Base-by-base conservation (phyloP, 306 rosid genomes). In the Gastrolobium bilobum region DNA sequence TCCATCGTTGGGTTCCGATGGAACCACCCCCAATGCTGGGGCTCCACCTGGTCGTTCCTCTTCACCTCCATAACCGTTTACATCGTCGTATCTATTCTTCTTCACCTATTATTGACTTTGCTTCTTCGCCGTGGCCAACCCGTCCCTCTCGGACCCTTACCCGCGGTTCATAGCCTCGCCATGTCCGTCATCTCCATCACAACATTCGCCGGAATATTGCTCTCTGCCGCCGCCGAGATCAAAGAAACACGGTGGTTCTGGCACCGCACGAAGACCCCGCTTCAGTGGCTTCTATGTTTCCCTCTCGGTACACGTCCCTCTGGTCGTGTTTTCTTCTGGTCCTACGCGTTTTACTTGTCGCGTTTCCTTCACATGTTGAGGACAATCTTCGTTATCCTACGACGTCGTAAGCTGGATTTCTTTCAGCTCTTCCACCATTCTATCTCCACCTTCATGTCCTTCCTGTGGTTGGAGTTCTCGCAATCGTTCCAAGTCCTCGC, bases 321-420 rank as follows among this genome's bases (percentile, higher is more conserved):
- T 0, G 99, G 99, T 0, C 93, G 99, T 20, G 97, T 94, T n/a
- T 94, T 94, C 85, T 94, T 92, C 88, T 94, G 99, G 99, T 94
- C 97, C 2, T 94, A 94, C 82, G 13, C 85, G 0, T 91, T 83
- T 54, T 94, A 94, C 81, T 40, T 92, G 46, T 88, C 99, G 37
- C 86, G 97, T 3, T 94, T 87, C 84, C 52, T 91, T 51, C 97
- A 94, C 74, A 94, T 94, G 99, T 2, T 83, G 29, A 81, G 97
- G 0, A 87, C 97, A 0, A 63, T 89, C 13, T 80, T 91, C 79
- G 80, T 86, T 8, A 68, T 92, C 15, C 58, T 91, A n/a, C 88
- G 83, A 0, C 90, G 86, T 4, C 95, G 97, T 6, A 84, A 39
- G 29, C 42, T 92, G 0, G 67, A 85, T 13, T 80, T 77, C 26